phyloP scores from a whole-genome alignment of 2,329 filamentous ascomycete genomes.

The Zasmidium citrigriseum region DNA sequence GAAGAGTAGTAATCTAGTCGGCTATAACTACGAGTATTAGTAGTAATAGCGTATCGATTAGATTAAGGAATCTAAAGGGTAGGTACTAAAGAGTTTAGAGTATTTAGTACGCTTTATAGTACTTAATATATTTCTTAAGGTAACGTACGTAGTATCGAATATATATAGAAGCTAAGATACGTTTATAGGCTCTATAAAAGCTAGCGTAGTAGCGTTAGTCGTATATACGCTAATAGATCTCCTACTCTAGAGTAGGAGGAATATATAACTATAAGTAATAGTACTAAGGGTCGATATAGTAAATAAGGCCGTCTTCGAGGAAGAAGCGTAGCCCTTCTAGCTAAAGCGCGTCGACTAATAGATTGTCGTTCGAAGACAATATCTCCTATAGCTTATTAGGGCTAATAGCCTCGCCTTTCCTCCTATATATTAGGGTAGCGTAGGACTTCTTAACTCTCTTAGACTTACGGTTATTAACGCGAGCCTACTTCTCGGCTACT shows the following conservation, averaged over 20 bases:
- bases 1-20: too few relatives aligned
- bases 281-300: neutral
- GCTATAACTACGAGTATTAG: neutral
- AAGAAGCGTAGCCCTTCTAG: neutral
- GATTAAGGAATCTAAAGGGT: neutral
- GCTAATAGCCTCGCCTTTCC: too few relatives aligned
- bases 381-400: neutral
- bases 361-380: neutral
- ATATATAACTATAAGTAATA: neutral
- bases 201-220: neutral
- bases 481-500: too few relatives aligned
- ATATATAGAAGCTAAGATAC: neutral
- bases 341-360: neutral
- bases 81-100: neutral
- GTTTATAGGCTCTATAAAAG: neutral
- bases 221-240: too few relatives aligned
- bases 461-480: too few relatives aligned
- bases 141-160: neutral
- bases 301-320: neutral
- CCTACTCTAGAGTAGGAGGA: neutral
- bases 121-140: neutral
- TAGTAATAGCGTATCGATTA: neutral
- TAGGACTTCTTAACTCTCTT: too few relatives aligned
- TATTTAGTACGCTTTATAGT: neutral
- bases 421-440: too few relatives aligned